Base-by-base conservation (phyloP, 2,329 filamentous ascomycete genomes). In the Aspergillus fructus region DNA sequence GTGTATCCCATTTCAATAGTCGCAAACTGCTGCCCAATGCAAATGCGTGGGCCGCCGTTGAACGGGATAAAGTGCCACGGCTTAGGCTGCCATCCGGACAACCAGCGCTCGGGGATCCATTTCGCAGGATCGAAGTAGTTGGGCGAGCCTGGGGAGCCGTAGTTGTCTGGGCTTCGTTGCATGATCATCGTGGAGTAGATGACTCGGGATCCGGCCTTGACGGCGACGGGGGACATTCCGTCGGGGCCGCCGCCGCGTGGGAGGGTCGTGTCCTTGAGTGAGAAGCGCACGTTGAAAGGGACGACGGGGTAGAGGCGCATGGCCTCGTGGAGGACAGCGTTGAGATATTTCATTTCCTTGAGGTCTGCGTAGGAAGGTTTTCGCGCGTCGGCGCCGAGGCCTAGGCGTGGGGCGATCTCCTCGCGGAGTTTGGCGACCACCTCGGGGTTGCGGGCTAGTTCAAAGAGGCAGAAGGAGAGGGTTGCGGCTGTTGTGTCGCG, bases 311-410 rank as follows among this genome's bases (percentile, higher is more conserved):
- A 91, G 11, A 93, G 75, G 13, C 91, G 86, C 58, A 93, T 82
- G 0, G 85, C 89, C 76, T 96, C 91, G 75, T 90, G 89, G 66
- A 96, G 81, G 49, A 89, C 77, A 65, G 87, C 76, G 47, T 76
- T 79, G 15, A 94, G 83, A 71, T 93, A 96, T 66, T 89, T 88
- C 91, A 96, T 96, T 63, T 82, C 82, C 79, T 96, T 96, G 58
- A 96, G 81, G 69, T 96, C 85, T 12, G 85, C 82, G 72, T 96
- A 96, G 0, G 88, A 91, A 0, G 72, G 74, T 50, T 72, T 75
- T 12, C 62, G 65, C 9, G 79, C 79, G 3, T 80, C 76, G 5
- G 81, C 75, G 13, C 84, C 77, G 6, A 82, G 72, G 2, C 92
- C 92, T 4, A 96, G 83, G 0, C 79, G 79, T 2, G 81, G 71